A percentile compares a stretch with the other conserved stretches of the same genome.
phyloP scores from a whole-genome alignment of 495 filamentous ascomycete species.

The Penicillium coprophilum region DNA sequence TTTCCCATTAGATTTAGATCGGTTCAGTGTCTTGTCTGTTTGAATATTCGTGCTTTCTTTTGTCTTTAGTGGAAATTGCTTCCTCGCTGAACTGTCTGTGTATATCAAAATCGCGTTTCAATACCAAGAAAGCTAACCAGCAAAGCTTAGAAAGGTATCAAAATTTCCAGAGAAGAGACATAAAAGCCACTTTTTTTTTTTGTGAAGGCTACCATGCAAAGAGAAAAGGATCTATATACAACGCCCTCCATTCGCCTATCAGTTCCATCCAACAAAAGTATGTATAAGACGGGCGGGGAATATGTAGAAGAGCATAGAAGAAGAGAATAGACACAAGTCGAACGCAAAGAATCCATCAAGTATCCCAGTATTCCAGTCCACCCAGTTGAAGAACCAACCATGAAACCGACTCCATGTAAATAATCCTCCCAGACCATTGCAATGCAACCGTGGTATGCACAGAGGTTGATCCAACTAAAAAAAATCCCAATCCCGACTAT shows the following conservation, averaged over 20 bases:
- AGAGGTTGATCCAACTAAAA: conserved; percentile 10
- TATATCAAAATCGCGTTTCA: background rate
- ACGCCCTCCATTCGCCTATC: conserved; percentile 7
- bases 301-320: conserved; percentile 2
- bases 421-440: conserved; percentile 5
- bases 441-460: conserved; percentile 14
- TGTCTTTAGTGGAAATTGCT: background rate
- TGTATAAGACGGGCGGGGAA: conserved; percentile 3
- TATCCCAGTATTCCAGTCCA: conserved; percentile 3
- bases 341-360: background rate
- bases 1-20: background rate
- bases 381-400: background rate
- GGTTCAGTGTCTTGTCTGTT: background rate
- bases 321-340: background rate
- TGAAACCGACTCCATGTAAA: conserved; percentile 10
- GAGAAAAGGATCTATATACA: conserved; percentile 8
- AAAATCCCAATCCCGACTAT: background rate
- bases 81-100: background rate
- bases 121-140: background rate
- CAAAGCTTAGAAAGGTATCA: background rate
- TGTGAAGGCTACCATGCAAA: conserved; percentile 8
- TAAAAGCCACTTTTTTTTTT: background rate
- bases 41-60: background rate
- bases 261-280: conserved; percentile 4
- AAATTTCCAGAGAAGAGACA: background rate